phyloP scores from a whole-genome alignment of 192 early-diverging fungal genomes.

The Backusella circina region DNA sequence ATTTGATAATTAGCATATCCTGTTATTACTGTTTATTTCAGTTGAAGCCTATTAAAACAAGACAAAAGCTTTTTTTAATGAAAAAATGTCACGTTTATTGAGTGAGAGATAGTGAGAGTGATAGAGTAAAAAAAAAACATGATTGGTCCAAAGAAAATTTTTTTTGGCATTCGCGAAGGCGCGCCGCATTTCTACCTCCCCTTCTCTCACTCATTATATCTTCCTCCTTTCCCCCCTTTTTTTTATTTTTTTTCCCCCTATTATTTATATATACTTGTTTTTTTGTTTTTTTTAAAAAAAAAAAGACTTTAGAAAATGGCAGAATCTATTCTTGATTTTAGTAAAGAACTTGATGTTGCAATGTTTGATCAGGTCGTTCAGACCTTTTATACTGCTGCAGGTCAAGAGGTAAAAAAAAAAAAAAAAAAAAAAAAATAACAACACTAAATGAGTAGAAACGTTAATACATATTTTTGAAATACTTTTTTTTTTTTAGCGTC shows the following conservation, averaged over 20 bases:
- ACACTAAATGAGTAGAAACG: no score
- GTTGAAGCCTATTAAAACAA: no score
- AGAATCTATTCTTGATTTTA: constrained; percentile 85
- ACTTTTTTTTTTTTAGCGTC: constrained; percentile 64
- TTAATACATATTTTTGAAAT: no score
- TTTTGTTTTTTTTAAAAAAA: not conserved
- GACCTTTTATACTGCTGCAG: constrained; percentile 71
- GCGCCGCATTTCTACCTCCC: not conserved
- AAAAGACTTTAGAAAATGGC: constrained; percentile 11
- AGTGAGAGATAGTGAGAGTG: not conserved
- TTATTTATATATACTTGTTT: not conserved
- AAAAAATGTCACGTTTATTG: not conserved
- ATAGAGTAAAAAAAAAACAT: not conserved
- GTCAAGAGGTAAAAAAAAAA: constrained; percentile 52
- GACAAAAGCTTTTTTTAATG: not conserved
- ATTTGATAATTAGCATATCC: no score
- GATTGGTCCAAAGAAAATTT: not conserved
- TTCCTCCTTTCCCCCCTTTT: not conserved
- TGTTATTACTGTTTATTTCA: no score
- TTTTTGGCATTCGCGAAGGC: constrained; percentile 4
- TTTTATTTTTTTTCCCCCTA: not conserved
- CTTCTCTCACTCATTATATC: not conserved
- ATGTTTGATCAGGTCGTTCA: constrained; percentile 89
- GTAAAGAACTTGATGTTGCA: constrained; percentile 78
- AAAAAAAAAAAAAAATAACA: not conserved